Conservation (phyloP, 306 rosid genomes). For the Hippophae rhamnoides region DNA sequence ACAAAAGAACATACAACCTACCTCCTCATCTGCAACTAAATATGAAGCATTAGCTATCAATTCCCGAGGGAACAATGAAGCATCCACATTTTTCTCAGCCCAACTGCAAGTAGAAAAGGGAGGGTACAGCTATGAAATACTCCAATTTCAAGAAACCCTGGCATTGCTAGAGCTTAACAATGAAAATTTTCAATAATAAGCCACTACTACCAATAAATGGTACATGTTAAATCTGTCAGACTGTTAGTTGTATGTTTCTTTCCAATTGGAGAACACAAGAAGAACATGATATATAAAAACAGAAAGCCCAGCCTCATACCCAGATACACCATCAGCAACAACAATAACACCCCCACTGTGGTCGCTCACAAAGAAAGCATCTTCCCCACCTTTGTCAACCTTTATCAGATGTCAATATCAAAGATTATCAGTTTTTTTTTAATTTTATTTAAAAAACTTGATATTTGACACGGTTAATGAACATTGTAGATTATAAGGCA, state of each 20-base stretch:
- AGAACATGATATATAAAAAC: not conserved
- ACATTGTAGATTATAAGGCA: not conserved
- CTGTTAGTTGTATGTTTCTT: not conserved
- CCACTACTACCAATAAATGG: no score
- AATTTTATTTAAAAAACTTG: not conserved
- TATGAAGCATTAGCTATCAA: conserved; percentile 56
- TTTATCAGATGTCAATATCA: conserved; percentile 24
- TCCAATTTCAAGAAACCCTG: conserved; percentile 1
- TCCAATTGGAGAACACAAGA: not conserved
- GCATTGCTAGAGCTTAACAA: not conserved
- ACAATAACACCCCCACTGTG: conserved; percentile 72
- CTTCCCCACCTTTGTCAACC: conserved; percentile 92
- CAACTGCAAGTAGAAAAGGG: conserved; percentile 41
- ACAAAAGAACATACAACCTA: conserved; percentile 36
- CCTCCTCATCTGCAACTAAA: conserved; percentile 63
- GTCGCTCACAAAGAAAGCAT: conserved; percentile 72
- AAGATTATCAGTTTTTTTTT: conserved; percentile 8
- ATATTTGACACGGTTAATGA: not conserved
- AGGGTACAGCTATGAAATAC: not conserved
- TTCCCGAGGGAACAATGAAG: conserved; percentile 76
- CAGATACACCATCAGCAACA: conserved; percentile 97
- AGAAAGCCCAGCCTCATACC: conserved; percentile 41
- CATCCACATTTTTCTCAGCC: conserved; percentile 88
- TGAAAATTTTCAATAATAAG: no score
- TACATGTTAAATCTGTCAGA: not conserved